Evolutionary conservation across 1,284 basidiomycete species (phyloP).

Genomic region (Heimioporus retisporus): DNA sequence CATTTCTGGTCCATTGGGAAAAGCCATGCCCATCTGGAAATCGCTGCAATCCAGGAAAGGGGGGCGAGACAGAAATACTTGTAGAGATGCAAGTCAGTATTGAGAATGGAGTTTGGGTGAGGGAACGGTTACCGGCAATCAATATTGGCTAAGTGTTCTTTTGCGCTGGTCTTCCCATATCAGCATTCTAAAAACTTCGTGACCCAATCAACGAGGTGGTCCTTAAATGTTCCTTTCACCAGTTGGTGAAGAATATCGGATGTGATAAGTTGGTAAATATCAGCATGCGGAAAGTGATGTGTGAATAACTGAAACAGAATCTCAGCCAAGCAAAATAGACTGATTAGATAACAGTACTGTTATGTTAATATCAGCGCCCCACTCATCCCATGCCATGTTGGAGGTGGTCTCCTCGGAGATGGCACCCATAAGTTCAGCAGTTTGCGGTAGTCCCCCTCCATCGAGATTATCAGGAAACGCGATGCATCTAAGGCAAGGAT

Average conservation of each 20-base stretch:
- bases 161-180: conserved; percentile 7
- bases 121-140: neutral
- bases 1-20: conserved; percentile 20
- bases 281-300: neutral
- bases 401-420: neutral
- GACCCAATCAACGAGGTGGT: conserved; percentile 4
- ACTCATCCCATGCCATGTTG: neutral
- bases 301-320: neutral
- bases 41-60: conserved; percentile 11
- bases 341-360: too few species aligned
- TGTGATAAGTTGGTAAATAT: neutral
- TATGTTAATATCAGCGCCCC: neutral
- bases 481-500: neutral
- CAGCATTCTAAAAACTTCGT: neutral
- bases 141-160: neutral
- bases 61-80: conserved; percentile 9
- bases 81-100: neutral
- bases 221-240: neutral
- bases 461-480: neutral
- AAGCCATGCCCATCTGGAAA: conserved; percentile 20
- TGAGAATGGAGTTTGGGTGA: neutral
- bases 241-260: conserved; percentile 2
- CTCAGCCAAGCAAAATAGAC: too few species aligned
- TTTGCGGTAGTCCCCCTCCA: too few species aligned
- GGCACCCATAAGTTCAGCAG: too few species aligned